These are phyloP conservation scores for Zymoseptoria ardabiliae DNA, from an alignment of 2,329 filamentous ascomycete genomes.

Conservation along the genomic window DNA sequence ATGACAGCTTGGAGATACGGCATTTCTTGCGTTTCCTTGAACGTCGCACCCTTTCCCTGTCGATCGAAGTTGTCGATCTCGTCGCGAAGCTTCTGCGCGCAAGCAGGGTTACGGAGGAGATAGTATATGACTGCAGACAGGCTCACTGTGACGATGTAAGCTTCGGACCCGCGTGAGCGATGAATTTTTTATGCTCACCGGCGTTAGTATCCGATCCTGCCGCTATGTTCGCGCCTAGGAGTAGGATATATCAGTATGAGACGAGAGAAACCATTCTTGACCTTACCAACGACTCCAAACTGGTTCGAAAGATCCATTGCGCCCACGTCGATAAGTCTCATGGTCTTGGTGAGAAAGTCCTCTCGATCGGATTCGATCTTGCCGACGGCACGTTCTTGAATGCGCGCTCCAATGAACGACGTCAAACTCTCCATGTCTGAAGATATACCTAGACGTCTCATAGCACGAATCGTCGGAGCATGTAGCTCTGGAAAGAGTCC, in stretches of 20 bases:
- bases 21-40: slow-evolving; percentile 28
- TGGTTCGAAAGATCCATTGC: slow-evolving; percentile 29
- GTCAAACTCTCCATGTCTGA: slow-evolving; percentile 30
- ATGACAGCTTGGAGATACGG: slow-evolving; percentile 40
- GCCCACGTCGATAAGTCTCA: slow-evolving; percentile 32
- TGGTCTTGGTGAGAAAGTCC: slow-evolving; percentile 34
- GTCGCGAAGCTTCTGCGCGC: slow-evolving; percentile 26
- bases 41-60: slow-evolving; percentile 22
- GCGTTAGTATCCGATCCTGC: slow-evolving; percentile 33
- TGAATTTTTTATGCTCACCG: not conserved
- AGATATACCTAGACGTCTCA: slow-evolving; percentile 33
- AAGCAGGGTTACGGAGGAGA: slow-evolving; percentile 29
- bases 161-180: slow-evolving; percentile 1
- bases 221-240: slow-evolving; percentile 34
- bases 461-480: slow-evolving; percentile 30
- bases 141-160: too few species aligned
- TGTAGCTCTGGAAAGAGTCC: slow-evolving; percentile 34
- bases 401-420: slow-evolving; percentile 28
- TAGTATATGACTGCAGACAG: slow-evolving; percentile 32
- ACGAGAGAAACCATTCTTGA: too few species aligned
- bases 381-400: slow-evolving; percentile 25
- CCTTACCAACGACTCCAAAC: not conserved
- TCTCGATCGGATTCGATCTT: slow-evolving; percentile 28
- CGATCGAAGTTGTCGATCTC: slow-evolving; percentile 28
- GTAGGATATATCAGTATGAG: slow-evolving; percentile 5